Conservation (phyloP, 176 grass and related monocot genomes). For the Avena eriantha region DNA sequence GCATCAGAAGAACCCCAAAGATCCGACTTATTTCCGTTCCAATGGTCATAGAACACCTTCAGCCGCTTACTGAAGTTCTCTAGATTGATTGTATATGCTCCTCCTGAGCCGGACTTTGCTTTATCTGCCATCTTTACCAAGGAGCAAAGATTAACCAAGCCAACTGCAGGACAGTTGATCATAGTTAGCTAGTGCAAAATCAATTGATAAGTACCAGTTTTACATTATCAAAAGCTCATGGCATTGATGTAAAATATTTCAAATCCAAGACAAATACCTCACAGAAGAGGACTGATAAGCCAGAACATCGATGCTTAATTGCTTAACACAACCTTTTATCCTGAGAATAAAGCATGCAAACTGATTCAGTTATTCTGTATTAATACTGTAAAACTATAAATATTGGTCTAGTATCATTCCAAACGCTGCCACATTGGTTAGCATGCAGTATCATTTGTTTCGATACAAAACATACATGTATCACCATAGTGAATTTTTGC, state of each 20-base stretch:
- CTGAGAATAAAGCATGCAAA: neutral
- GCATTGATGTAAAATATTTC: neutral
- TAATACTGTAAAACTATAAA: neutral
- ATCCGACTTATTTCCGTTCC: slow-evolving; percentile 51
- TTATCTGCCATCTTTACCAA: slow-evolving; percentile 39
- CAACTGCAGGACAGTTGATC: neutral
- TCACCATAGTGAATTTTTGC: neutral
- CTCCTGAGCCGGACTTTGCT: slow-evolving; percentile 23
- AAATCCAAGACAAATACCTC: neutral
- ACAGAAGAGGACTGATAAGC: neutral
- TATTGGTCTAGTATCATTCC: neutral
- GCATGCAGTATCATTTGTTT: neutral
- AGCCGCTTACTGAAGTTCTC: slow-evolving; percentile 64
- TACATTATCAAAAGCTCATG: neutral
- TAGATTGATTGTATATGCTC: slow-evolving; percentile 50
- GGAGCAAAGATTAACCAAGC: neutral
- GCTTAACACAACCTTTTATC: neutral
- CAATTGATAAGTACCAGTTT: neutral
- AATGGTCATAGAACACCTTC: slow-evolving; percentile 62
- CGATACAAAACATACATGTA: too few relatives aligned
- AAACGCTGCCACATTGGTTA: neutral
- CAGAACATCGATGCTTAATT: slow-evolving; percentile 4
- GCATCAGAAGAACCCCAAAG: slow-evolving; percentile 59
- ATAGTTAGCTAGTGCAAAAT: neutral
- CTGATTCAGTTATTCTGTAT: slow-evolving; percentile 12